Conservation (phyloP, 352 stramenopile genomes). For the Pythium brachiatum region DNA sequence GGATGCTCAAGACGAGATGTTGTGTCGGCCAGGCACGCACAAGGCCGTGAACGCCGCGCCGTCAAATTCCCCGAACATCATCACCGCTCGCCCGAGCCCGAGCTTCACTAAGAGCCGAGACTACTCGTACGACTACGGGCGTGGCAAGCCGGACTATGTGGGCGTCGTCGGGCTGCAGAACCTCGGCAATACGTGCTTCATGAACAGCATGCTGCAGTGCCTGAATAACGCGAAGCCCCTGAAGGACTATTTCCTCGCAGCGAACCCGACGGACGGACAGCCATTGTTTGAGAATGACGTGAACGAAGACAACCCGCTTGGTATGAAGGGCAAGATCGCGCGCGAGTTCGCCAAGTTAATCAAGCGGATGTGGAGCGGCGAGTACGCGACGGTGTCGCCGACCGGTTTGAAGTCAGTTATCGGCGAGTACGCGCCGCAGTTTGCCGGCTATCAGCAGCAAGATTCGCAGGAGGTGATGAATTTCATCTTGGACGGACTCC, state of each 20-base stretch:
- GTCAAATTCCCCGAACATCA: slow-evolving; percentile 1
- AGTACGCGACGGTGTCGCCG: slow-evolving; percentile 82
- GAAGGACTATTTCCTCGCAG: slow-evolving; percentile 88
- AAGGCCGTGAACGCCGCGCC: slow-evolving; percentile 43
- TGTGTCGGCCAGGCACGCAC: slow-evolving; percentile 58
- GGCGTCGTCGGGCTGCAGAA: slow-evolving; percentile 79
- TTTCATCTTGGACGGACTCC: slow-evolving; percentile 90
- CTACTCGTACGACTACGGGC: slow-evolving; percentile 42
- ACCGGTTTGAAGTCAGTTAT: slow-evolving; percentile 82
- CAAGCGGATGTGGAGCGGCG: slow-evolving; percentile 92
- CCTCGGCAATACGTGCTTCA: slow-evolving; percentile 82
- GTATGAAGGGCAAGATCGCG: slow-evolving; percentile 92
- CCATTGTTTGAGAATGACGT: slow-evolving; percentile 81
- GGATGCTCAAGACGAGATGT: slow-evolving; percentile 61
- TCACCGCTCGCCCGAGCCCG: slow-evolving; percentile 17
- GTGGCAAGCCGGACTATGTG: slow-evolving; percentile 47
- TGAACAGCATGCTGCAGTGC: slow-evolving; percentile 85
- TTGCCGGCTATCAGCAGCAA: slow-evolving; percentile 88
- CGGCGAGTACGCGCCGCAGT: slow-evolving; percentile 84
- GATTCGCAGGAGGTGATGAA: slow-evolving; percentile 93
- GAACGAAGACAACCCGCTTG: slow-evolving; percentile 95
- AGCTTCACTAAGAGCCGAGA: slow-evolving; percentile 33
- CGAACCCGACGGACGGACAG: slow-evolving; percentile 55
- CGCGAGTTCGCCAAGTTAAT: slow-evolving; percentile 94
- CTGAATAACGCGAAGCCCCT: slow-evolving; percentile 91